Conservation (phyloP, 495 filamentous ascomycete genomes). For the Usnea hakonensis region DNA sequence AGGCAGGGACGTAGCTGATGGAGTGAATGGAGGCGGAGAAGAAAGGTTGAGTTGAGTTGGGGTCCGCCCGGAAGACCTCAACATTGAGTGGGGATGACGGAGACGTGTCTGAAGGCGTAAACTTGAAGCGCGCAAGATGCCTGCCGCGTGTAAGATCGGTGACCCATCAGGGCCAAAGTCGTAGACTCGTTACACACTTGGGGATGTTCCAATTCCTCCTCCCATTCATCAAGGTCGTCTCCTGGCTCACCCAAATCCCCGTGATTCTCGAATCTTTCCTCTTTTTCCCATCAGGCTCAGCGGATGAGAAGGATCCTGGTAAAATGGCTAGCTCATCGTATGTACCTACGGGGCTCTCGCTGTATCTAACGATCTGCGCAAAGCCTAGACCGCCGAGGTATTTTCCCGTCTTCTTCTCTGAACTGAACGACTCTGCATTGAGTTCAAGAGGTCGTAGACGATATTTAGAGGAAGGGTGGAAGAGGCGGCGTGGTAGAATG, state of each 20-base stretch:
- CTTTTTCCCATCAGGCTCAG: conserved; percentile 25
- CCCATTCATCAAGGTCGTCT: conserved; percentile 42
- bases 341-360: conserved; percentile 40
- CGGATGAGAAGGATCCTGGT: conserved; percentile 35
- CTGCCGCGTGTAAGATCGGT: neutral
- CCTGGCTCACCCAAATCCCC: conserved; percentile 45
- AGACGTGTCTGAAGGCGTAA: conserved; percentile 27
- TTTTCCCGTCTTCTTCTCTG: conserved; percentile 23
- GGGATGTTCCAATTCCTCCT: conserved; percentile 46
- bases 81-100: conserved; percentile 28
- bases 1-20: conserved; percentile 34
- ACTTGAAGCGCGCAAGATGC: conserved; percentile 44
- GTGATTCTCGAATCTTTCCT: conserved; percentile 32
- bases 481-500: conserved; percentile 28
- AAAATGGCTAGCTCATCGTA: conserved; percentile 45
- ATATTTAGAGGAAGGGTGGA: conserved; percentile 25
- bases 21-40: conserved; percentile 38
- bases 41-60: conserved; percentile 29
- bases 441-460: conserved; percentile 38
- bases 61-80: conserved; percentile 37
- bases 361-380: conserved; percentile 43
- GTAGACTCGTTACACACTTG: conserved; percentile 24
- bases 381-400: conserved; percentile 39
- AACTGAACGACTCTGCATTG: conserved; percentile 26
- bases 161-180: neutral